Evolutionary conservation across 2,329 filamentous ascomycete genomes (phyloP).

Genomic region (Cordyceps pruinosa): DNA sequence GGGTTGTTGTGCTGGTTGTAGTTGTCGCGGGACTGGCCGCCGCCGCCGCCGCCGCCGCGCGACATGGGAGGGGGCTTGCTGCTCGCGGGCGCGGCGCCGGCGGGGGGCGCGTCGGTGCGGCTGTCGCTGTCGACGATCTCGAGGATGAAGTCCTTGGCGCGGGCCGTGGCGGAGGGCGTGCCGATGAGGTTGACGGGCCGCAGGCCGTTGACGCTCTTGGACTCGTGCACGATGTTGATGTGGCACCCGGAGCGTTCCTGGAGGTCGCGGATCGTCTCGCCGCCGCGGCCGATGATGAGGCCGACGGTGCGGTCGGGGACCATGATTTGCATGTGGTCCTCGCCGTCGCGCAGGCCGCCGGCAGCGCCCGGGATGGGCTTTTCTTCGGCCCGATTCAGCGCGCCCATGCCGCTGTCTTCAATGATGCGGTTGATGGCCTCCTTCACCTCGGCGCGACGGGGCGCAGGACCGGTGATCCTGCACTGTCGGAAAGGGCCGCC

Average conservation of each 20-base stretch:
- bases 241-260: conserved; percentile 91
- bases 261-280: conserved; percentile 86
- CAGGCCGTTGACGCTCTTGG: conserved; percentile 84
- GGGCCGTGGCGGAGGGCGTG: conserved; percentile 62
- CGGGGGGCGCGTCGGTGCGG: conserved; percentile 41
- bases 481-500: conserved; percentile 72
- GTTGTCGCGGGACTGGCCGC: conserved; percentile 15
- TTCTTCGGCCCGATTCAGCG: conserved; percentile 37
- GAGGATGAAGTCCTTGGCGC: conserved; percentile 81
- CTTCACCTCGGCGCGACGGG: conserved; percentile 70
- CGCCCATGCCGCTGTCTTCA: conserved; percentile 60
- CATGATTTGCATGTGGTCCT: conserved; percentile 88
- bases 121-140: conserved; percentile 93
- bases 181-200: conserved; percentile 88
- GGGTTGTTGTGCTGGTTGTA: conserved; percentile 30
- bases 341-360: conserved; percentile 61
- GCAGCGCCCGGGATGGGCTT: conserved; percentile 31
- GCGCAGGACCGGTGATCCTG: conserved; percentile 70
- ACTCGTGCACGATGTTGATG: conserved; percentile 90
- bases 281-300: conserved; percentile 86
- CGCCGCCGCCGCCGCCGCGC: background rate
- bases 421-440: conserved; percentile 81
- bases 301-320: conserved; percentile 89
- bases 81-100: conserved; percentile 27
- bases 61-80: conserved; percentile 16